Percentiles rank a stretch among this genome's conserved stretches.
Evolutionary conservation across 2,329 filamentous ascomycete species (phyloP).

Genomic region (Atkinsonella hypoxylon): DNA sequence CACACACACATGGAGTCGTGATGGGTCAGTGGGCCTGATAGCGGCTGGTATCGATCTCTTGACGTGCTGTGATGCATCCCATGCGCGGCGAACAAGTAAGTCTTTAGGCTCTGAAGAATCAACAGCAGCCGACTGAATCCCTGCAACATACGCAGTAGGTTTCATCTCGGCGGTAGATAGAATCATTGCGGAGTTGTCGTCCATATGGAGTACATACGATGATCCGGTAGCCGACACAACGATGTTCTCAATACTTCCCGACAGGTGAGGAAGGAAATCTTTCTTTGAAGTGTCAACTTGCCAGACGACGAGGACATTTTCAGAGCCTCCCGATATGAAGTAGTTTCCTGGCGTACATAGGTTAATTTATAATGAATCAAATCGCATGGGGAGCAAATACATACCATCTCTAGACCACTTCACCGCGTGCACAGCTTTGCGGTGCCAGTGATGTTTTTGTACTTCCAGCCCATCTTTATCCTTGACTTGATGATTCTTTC

Average conservation of each 20-base stretch:
- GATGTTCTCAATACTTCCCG: constrained; percentile 72
- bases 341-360: constrained; percentile 57
- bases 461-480: constrained; percentile 40
- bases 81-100: constrained; percentile 39
- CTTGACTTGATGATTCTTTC: constrained; percentile 26
- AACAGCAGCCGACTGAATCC: constrained; percentile 58
- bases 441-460: constrained; percentile 82
- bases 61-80: constrained; percentile 30
- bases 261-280: constrained; percentile 82
- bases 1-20: constrained; percentile 56
- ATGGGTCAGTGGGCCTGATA: constrained; percentile 49
- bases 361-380: too few species aligned
- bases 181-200: constrained; percentile 86
- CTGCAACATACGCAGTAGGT: constrained; percentile 72
- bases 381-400: constrained; percentile 1
- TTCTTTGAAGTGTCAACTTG: constrained; percentile 78
- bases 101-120: constrained; percentile 38
- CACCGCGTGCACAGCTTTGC: constrained; percentile 66
- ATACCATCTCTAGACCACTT: constrained; percentile 89
- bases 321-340: constrained; percentile 80
- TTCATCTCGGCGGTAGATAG: constrained; percentile 82
- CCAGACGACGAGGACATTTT: constrained; percentile 85
- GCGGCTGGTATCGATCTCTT: constrained; percentile 44
- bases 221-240: constrained; percentile 69
- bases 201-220: constrained; percentile 72